phyloP scores from a whole-genome alignment of 768 basidiomycete genomes.

The Coprinopsis marcescibilis region DNA sequence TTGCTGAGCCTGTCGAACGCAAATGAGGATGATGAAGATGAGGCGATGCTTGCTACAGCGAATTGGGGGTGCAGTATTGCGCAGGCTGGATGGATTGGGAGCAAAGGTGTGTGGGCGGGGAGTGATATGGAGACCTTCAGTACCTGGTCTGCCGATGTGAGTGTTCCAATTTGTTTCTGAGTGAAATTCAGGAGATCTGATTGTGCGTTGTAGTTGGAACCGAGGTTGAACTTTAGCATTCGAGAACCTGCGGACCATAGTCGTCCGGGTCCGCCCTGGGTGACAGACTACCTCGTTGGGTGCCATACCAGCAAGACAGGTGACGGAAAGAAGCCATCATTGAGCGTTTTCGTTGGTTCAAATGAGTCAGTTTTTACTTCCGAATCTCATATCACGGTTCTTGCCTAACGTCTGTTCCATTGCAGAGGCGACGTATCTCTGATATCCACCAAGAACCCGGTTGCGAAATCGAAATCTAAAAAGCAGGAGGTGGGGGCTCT shows the following conservation, averaged over 20 bases:
- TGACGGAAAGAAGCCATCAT: constrained; percentile 14
- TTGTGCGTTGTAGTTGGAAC: constrained; percentile 47
- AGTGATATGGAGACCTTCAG: constrained; percentile 97
- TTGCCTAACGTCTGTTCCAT: constrained; percentile 1
- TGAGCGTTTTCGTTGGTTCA: constrained; percentile 64
- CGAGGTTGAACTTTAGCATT: constrained; percentile 51
- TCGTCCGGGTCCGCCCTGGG: constrained; percentile 50
- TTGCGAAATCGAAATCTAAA: not conserved
- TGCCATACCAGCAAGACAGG: constrained; percentile 32
- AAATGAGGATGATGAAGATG: constrained; percentile 81
- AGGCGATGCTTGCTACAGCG: constrained; percentile 73
- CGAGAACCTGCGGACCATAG: constrained; percentile 58
- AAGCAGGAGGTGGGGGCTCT: not conserved
- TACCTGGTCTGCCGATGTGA: constrained; percentile 72
- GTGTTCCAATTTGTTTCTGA: not conserved
- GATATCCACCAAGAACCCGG: constrained; percentile 27
- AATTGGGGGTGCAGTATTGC: constrained; percentile 82
- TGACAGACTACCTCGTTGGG: constrained; percentile 72
- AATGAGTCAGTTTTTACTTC: constrained; percentile 49
- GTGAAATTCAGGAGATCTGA: no score
- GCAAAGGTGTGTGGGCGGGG: constrained; percentile 58
- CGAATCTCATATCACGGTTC: not conserved
- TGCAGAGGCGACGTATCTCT: constrained; percentile 55
- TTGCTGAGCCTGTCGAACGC: constrained; percentile 67
- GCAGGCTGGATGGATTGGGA: constrained; percentile 63